Conservation (phyloP, 345 rosid genomes). For the Citrus trifoliata region DNA sequence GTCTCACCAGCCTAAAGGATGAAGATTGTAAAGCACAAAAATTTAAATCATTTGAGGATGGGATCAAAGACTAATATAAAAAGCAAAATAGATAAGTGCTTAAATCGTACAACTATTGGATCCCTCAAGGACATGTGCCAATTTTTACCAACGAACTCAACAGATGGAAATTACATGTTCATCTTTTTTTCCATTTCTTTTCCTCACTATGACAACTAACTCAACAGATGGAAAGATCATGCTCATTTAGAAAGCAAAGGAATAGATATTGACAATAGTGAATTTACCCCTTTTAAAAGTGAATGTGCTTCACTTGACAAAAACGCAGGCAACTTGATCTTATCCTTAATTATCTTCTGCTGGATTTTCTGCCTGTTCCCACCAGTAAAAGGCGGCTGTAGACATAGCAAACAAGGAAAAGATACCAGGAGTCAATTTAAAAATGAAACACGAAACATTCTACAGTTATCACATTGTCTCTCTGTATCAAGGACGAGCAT, state of each 20-base stretch:
- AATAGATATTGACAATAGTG: background rate
- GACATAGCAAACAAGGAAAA: constrained; percentile 4
- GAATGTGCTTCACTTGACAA: constrained; percentile 51
- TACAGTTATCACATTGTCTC: background rate
- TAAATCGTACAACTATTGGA: background rate
- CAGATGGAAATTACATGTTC: background rate
- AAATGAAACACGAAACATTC: background rate
- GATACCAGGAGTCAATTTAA: background rate
- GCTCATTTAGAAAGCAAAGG: background rate
- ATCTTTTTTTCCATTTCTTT: background rate
- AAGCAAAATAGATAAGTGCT: background rate
- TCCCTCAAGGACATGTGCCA: background rate
- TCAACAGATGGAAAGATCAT: background rate
- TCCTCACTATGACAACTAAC: background rate
- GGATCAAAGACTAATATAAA: background rate
- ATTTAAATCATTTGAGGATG: background rate
- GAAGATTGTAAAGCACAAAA: constrained; percentile 1
- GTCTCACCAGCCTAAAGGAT: background rate
- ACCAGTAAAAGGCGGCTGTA: constrained; percentile 49
- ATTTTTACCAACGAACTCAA: background rate
- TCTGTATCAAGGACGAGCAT: background rate
- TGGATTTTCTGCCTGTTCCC: constrained; percentile 50
- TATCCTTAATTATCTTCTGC: constrained; percentile 48
- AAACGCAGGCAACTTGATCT: constrained; percentile 41
- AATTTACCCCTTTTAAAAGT: constrained; percentile 43